Evolutionary conservation across 192 early-diverging fungal genomes (phyloP).

Genomic region (Backusella morwellensis): DNA sequence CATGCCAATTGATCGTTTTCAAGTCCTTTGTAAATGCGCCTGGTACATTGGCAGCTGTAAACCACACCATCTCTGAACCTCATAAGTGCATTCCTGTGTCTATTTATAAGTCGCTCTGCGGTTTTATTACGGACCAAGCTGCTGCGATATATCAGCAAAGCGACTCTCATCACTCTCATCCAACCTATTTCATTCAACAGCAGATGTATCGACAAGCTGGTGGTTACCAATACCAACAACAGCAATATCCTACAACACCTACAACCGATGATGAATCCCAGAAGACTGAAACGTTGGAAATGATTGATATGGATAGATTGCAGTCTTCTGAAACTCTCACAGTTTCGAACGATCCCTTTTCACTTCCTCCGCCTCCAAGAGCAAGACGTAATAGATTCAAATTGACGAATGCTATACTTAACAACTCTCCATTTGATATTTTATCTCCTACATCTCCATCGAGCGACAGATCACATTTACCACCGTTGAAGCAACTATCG

Average conservation of each 20-base stretch:
- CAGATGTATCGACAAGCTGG: conserved; percentile 9
- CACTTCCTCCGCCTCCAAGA: conserved; percentile 11
- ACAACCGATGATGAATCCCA: background rate
- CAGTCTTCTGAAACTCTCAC: background rate
- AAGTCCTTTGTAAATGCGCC: conserved; percentile 19
- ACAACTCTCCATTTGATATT: background rate
- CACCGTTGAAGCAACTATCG: background rate
- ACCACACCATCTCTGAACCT: conserved; percentile 14
- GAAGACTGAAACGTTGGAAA: background rate
- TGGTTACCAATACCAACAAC: background rate
- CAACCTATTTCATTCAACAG: conserved; percentile 9
- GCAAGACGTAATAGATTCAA: conserved; percentile 1
- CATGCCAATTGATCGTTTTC: conserved; percentile 34
- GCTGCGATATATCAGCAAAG: conserved; percentile 10
- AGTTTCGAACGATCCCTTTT: background rate
- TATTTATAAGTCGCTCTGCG: conserved; percentile 14
- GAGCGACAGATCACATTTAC: background rate
- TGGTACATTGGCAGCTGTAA: conserved; percentile 21
- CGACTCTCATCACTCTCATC: background rate
- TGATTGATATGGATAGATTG: background rate
- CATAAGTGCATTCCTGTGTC: conserved; percentile 22
- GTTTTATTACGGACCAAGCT: conserved; percentile 18
- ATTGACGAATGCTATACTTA: background rate
- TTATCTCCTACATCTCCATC: background rate
- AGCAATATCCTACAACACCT: background rate